A percentile compares a stretch with the other conserved stretches of the same genome.
These are phyloP conservation scores for Tanacetum coccineum DNA, from an alignment of 129 eudicot genomes.

Conservation along the genomic window DNA sequence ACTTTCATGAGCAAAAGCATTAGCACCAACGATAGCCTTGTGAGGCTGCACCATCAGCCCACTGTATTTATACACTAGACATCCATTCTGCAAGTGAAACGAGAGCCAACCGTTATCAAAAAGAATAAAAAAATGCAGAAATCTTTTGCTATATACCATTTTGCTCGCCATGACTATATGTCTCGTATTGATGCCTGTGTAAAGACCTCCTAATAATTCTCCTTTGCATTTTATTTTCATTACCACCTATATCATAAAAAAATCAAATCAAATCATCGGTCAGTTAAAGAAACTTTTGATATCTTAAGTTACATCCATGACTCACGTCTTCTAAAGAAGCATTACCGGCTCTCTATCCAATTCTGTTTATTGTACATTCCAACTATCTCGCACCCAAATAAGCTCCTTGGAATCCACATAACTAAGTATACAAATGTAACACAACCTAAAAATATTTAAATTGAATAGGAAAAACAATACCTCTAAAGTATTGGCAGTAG, in stretches of 20 bases:
- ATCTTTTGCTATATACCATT: slow-evolving; percentile 15
- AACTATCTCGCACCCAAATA: slow-evolving; percentile 30
- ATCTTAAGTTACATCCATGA: background rate
- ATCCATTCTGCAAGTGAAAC: too few species aligned
- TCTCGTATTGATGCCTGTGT: slow-evolving; percentile 29
- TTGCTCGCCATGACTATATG: slow-evolving; percentile 19
- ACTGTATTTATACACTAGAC: slow-evolving; percentile 49
- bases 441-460: background rate
- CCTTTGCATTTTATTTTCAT: slow-evolving; percentile 30
- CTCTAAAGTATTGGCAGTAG: slow-evolving; percentile 36
- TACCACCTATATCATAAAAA: slow-evolving; percentile 13
- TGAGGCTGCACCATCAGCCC: slow-evolving; percentile 79
- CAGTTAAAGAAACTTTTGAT: too few species aligned
- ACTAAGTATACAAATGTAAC: slow-evolving; percentile 7
- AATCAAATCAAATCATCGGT: background rate
- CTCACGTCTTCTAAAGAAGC: slow-evolving; percentile 35
- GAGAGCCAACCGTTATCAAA: background rate
- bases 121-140: slow-evolving; percentile 8
- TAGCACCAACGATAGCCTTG: slow-evolving; percentile 92
- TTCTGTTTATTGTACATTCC: slow-evolving; percentile 29
- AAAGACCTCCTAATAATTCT: slow-evolving; percentile 23
- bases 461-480: slow-evolving; percentile 10
- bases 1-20: slow-evolving; percentile 91
- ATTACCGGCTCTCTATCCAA: slow-evolving; percentile 39
- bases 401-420: slow-evolving; percentile 19